A percentile compares a stretch with the other conserved stretches of the same genome.
phyloP scores from a whole-genome alignment of 768 basidiomycete genomes.

The Cystobasidiopsis lactophilus region DNA sequence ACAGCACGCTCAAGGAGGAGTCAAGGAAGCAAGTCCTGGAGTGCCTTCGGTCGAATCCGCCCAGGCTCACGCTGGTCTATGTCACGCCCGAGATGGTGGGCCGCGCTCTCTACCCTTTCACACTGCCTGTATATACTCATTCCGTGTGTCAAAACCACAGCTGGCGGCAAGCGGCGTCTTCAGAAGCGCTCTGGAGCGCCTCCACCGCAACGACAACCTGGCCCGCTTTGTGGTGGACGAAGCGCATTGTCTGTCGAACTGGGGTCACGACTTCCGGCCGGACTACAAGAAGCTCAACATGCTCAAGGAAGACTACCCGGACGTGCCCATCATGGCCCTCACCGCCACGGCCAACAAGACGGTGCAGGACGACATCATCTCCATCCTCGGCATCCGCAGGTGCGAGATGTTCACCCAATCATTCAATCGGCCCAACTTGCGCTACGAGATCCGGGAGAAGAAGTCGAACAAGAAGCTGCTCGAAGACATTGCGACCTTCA shows the following conservation, averaged over 20 bases:
- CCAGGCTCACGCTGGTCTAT: conserved; percentile 47
- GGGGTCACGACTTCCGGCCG: conserved; percentile 11
- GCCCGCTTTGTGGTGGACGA: conserved; percentile 91
- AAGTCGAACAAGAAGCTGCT: conserved; percentile 27
- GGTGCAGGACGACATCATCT: conserved; percentile 55
- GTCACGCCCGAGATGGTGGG: conserved; percentile 72
- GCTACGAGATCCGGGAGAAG: conserved; percentile 44
- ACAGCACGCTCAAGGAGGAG: conserved; percentile 28
- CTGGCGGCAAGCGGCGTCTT: conserved; percentile 36
- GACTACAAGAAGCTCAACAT: conserved; percentile 48
- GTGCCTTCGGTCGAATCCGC: conserved; percentile 19
- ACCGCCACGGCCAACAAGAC: conserved; percentile 78
- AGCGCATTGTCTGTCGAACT: conserved; percentile 47
- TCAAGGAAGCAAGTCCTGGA: conserved; percentile 22
- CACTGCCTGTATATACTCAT: too few species aligned
- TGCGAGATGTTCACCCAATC: conserved; percentile 50
- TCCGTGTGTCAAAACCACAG: neutral
- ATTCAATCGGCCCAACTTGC: conserved; percentile 81
- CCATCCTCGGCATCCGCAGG: conserved; percentile 39
- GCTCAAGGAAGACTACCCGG: conserved; percentile 51
- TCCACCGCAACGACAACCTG: conserved; percentile 38
- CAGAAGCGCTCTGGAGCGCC: conserved; percentile 33
- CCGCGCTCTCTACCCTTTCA: neutral
- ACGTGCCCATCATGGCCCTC: conserved; percentile 79
- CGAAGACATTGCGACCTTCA: conserved; percentile 43